Conservation (phyloP, 257 asterid species). For the Galeopsis tetrahit region DNA sequence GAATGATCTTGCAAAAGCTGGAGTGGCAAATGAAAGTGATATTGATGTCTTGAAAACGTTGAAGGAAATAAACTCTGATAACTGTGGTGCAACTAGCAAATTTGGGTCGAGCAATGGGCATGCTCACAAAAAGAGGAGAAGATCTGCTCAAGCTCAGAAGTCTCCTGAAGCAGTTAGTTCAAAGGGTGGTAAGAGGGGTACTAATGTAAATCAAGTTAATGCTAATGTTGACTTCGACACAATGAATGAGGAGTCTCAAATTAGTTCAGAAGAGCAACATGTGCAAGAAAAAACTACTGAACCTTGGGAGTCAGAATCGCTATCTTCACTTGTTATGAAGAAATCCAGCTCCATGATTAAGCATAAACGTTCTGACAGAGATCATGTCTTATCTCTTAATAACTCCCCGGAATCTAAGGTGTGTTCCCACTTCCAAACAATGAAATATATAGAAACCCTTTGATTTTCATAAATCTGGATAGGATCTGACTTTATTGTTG, state of each 20-base stretch:
- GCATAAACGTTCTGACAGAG: conserved; percentile 49
- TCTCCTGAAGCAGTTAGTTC: conserved; percentile 39
- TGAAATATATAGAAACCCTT: conserved; percentile 10
- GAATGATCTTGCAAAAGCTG: conserved; percentile 49
- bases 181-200: conserved; percentile 47
- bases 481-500: conserved; percentile 19
- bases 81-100: conserved; percentile 51
- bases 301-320: conserved; percentile 54
- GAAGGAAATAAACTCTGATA: conserved; percentile 72
- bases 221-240: conserved; percentile 38
- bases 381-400: conserved; percentile 40
- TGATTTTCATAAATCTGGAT: conserved; percentile 23
- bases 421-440: conserved; percentile 17
- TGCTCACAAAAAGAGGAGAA: conserved; percentile 47
- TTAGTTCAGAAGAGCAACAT: conserved; percentile 53
- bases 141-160: conserved; percentile 52
- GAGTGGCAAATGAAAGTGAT: conserved; percentile 48
- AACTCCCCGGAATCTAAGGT: conserved; percentile 61
- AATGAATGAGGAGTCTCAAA: conserved; percentile 49
- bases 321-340: conserved; percentile 52
- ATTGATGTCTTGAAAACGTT: conserved; percentile 79
- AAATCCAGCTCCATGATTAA: conserved; percentile 48
- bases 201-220: conserved; percentile 22
- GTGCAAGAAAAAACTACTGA: conserved; percentile 43
- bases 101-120: conserved; percentile 74